phyloP scores from a whole-genome alignment of 176 grass and related monocot genomes.

The Carex pumila region DNA sequence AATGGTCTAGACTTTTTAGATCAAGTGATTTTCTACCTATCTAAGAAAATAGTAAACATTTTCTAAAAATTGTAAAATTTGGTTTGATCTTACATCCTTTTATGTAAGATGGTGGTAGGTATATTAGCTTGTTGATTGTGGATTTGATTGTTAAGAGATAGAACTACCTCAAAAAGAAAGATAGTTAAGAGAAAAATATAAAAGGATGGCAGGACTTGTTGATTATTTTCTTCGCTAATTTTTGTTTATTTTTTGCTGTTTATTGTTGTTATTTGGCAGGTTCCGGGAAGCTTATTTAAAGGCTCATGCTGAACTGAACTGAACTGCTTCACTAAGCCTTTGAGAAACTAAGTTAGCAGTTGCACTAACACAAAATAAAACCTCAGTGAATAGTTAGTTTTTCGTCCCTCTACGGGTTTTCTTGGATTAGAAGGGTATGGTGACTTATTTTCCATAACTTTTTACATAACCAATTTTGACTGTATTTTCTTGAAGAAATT shows the following conservation, averaged over 20 bases:
- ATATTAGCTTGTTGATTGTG: too few relatives aligned
- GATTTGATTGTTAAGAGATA: too few relatives aligned
- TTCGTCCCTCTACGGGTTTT: neutral
- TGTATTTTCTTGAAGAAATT: neutral
- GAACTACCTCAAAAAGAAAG: too few relatives aligned
- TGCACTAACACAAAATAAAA: neutral
- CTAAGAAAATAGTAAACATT: too few relatives aligned
- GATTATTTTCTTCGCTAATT: neutral
- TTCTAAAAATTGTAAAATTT: too few relatives aligned
- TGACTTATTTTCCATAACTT: neutral
- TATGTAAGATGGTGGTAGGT: too few relatives aligned
- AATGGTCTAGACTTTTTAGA: too few relatives aligned
- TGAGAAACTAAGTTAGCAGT: neutral
- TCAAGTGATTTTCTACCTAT: too few relatives aligned
- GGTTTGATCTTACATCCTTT: too few relatives aligned
- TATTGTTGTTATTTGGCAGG: constrained; percentile 38
- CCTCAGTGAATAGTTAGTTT: neutral
- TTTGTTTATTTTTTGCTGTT: neutral
- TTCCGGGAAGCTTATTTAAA: constrained; percentile 68
- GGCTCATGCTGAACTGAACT: constrained; percentile 3
- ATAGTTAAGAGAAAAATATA: too few relatives aligned
- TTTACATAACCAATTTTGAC: neutral
- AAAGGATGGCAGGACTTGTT: too few relatives aligned
- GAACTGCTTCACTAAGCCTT: neutral
- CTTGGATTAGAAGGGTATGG: neutral